Percentiles rank a stretch among this genome's conserved stretches.
These are phyloP conservation scores for Phlyctochytrium arcticum DNA, from an alignment of 192 early-diverging fungal species.

Conservation along the genomic window DNA sequence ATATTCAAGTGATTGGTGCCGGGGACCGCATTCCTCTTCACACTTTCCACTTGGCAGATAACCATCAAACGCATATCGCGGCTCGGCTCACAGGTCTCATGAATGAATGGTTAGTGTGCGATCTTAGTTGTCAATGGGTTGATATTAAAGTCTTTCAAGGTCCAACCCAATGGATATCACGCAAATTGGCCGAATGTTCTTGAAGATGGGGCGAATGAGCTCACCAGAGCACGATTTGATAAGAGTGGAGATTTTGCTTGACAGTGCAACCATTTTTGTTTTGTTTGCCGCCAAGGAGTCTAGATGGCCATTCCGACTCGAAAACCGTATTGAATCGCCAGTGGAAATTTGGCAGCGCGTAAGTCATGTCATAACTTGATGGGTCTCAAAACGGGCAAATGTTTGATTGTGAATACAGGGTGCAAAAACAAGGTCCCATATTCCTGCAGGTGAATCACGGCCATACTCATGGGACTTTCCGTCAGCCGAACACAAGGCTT, in stretches of 20 bases:
- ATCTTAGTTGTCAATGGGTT: neutral
- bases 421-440: constrained; percentile 42
- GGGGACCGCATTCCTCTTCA: constrained; percentile 59
- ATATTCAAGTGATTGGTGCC: constrained; percentile 44
- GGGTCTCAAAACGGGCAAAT: neutral
- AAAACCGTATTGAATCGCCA: constrained; percentile 68
- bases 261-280: constrained; percentile 90
- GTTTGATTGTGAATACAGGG: constrained; percentile 9
- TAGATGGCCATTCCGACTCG: constrained; percentile 87
- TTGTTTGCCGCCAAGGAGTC: constrained; percentile 69
- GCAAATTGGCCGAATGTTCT: constrained; percentile 77
- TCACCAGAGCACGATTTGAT: constrained; percentile 65
- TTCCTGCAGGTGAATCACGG: constrained; percentile 52
- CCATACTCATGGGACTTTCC: constrained; percentile 93
- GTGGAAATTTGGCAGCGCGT: constrained; percentile 80
- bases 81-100: constrained; percentile 62
- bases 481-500: constrained; percentile 60
- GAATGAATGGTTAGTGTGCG: constrained; percentile 59
- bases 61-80: constrained; percentile 49
- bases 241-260: constrained; percentile 74
- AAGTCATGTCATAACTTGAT: constrained; percentile 2
- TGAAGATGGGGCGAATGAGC: constrained; percentile 65
- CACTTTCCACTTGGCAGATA: constrained; percentile 52
- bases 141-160: constrained; percentile 8
- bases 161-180: constrained; percentile 75